Evolutionary conservation across 1,139 yeast genomes (phyloP), one percentile per base, ranked within the genome.

Genomic region (Lodderomyces margitis): DNA sequence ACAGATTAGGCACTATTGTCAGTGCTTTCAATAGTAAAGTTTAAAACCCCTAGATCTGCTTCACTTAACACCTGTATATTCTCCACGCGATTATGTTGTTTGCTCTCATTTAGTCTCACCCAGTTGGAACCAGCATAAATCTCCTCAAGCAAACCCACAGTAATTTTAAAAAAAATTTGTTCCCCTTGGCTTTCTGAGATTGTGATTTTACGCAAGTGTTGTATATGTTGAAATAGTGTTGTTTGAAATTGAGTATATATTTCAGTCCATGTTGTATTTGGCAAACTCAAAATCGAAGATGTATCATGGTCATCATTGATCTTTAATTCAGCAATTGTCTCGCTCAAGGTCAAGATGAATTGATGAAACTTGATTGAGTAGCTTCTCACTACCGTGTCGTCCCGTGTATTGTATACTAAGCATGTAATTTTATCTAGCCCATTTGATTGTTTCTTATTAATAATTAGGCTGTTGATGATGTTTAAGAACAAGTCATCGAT

Each of bases 181-280:
- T 12, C 24, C 23, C 10, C 33, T 27, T 19, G 33, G 4, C 11
- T 25, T 19, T 17, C 33, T 10, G 34, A 14, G 10, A 28, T 27
- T 27, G 27, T 4, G 8, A 20, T 31, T 37, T 28, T 17, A 27
- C 51, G 53, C 30, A 61, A 49, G 40, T 66, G 66, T 37, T 64
- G 61, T 5, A 61, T 46, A 44, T 68, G 76, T 30, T 56, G 50
- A 41, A 56, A 66, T 24, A 70, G 47, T 10, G 64, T 39, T 5
- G 65, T 50, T 30, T 59, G 60, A 30, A 66, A 59, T 42, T 67
- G 68, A 1, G 65, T 49, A 45, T 64, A 62, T 2, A 72, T 51
- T 24, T 59, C 66, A 10, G 51, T 50, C 76, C 75, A 69, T 11
- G 57, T 50, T 21, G 68, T 44, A 2, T 52, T 58, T 2, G 65